These are phyloP conservation scores for Scortechinia acanthostroma DNA, from an alignment of 2,329 filamentous ascomycete genomes.

Conservation along the genomic window DNA sequence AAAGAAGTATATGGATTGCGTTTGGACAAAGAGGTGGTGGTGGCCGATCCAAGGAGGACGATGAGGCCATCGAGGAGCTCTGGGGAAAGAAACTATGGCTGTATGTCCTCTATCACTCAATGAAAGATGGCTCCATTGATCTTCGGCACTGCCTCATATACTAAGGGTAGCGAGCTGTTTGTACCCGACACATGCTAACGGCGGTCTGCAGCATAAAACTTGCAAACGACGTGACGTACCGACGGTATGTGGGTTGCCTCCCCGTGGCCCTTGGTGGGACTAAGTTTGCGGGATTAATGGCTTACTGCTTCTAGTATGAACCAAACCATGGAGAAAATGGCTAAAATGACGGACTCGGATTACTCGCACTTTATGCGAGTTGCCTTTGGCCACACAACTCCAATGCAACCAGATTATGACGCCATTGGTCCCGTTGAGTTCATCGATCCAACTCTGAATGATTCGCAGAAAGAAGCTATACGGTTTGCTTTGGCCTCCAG, in stretches of 20 bases:
- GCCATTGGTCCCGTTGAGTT: conserved; percentile 28
- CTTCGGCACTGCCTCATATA: no score
- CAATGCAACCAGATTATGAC: conserved; percentile 35
- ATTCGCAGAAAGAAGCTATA: conserved; percentile 62
- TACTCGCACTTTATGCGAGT: conserved; percentile 55
- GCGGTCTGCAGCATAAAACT: conserved; percentile 60
- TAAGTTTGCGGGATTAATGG: background rate
- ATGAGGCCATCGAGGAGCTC: conserved; percentile 1
- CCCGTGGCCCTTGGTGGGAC: no score
- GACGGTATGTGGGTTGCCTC: conserved; percentile 29
- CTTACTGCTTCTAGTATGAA: conserved; percentile 43
- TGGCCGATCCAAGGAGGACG: conserved; percentile 28
- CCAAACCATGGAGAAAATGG: conserved; percentile 49
- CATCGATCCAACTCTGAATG: conserved; percentile 45
- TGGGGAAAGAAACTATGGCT: conserved; percentile 2
- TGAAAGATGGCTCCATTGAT: background rate
- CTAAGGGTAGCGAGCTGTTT: no score
- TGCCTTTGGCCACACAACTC: conserved; percentile 49
- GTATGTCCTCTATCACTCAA: background rate
- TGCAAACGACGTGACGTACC: conserved; percentile 62
- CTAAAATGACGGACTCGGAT: conserved; percentile 46
- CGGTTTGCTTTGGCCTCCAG: conserved; percentile 76
- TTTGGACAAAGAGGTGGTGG: conserved; percentile 58
- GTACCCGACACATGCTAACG: no score
- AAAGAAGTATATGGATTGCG: conserved; percentile 54